Base-by-base conservation (phyloP, 192 early-diverging fungal genomes). In the Rhizophagus clarus region DNA sequence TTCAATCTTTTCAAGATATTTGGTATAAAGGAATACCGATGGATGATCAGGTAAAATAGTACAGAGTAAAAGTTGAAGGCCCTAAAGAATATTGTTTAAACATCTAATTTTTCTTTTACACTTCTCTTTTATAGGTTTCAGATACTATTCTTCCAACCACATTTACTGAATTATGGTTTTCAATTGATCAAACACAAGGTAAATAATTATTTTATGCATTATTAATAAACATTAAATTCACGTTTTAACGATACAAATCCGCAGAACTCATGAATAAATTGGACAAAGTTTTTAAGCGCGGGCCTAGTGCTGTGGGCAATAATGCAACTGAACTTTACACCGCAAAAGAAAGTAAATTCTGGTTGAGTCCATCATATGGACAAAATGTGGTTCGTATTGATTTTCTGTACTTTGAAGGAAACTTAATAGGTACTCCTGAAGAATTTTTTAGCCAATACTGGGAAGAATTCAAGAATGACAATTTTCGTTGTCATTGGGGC, bases 401-500 rank as follows among this genome's bases (percentile, higher is more conserved):
- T 22, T 4, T 29, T 12, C 9, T 22, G 8, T 64, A 28, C 4
- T 22, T 22, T 64, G 17, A 22, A 22, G n/a, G 62, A 29, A n/a
- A 64, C 4, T 2, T 20, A 64, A 22, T 15, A 3, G 62, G 62
- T 22, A 64, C 62, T 28, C 62, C 62, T 2, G 62, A 64, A 64
- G 24, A 15, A n/a, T n/a, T 22, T 64, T 64, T 28, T 29, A 64
- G 26, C 22, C 62, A 64, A 15, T 64, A 64, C 4, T 64, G 62
- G 62, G 17, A n/a, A 6, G n/a, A 9, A 2, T n/a, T 64, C 1
- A 64, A 64, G 24, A 2, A 28, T 12, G 17, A 64, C 28, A 29
- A 15, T n/a, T 64, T 64, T n/a, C 62, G 62, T 64, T 64, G 62
- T n/a, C 62, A 64, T 64, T 64, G 62, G 62, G 24, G 62, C 62